A percentile compares a stretch with the other conserved stretches of the same genome.
phyloP scores from a whole-genome alignment of 2,329 filamentous ascomycete species.

The Colletotrichum tanaceti region DNA sequence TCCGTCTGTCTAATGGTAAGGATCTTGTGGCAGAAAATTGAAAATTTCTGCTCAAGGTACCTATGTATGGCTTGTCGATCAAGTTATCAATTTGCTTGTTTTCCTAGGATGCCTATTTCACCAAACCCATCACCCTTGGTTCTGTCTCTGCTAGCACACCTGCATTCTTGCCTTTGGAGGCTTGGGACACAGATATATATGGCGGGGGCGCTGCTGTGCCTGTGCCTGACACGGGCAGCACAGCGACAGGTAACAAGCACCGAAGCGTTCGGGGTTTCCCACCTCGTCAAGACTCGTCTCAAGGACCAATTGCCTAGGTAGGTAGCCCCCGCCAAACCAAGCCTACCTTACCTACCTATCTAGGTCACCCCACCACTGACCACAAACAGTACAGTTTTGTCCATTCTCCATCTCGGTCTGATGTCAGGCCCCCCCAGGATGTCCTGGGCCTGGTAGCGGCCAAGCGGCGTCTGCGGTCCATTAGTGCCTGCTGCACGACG shows the following conservation, averaged over 20 bases:
- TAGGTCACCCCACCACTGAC: constrained; percentile 25
- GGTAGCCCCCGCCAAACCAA: constrained; percentile 30
- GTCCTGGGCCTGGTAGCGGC: constrained; percentile 21
- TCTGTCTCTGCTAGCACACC: background rate
- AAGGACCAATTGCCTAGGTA: constrained; percentile 11
- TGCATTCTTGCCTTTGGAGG: background rate
- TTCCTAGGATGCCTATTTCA: background rate
- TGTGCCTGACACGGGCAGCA: constrained; percentile 24
- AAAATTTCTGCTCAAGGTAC: too few species aligned
- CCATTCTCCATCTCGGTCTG: constrained; percentile 27
- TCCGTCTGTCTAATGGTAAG: background rate
- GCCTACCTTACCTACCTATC: too few species aligned
- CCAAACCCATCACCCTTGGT: background rate
- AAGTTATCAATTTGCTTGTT: background rate
- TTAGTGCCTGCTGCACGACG: constrained; percentile 8
- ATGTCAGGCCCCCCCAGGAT: constrained; percentile 25
- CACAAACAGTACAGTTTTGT: too few species aligned
- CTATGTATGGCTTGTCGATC: too few species aligned
- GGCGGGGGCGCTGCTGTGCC: constrained; percentile 26
- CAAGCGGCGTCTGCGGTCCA: constrained; percentile 2
- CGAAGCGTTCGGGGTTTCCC: constrained; percentile 20
- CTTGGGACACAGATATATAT: background rate
- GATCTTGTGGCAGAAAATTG: background rate
- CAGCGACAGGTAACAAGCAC: background rate
- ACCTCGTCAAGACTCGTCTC: background rate